These are phyloP conservation scores for Zoysia japonica DNA, from an alignment of 176 grass and related monocot species.

Conservation along the genomic window DNA sequence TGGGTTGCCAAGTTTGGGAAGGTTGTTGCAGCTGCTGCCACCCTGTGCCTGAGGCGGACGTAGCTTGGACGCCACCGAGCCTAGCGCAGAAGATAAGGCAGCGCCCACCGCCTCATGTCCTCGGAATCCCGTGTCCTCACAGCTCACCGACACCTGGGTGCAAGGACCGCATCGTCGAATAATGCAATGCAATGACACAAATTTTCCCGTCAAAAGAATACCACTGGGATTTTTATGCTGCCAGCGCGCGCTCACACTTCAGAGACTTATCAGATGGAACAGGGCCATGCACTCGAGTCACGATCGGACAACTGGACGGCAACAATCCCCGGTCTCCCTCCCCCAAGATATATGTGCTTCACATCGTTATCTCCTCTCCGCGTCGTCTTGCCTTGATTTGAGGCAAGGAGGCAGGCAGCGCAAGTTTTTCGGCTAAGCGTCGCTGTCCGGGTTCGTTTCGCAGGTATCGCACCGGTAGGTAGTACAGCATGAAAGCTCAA, in stretches of 20 bases:
- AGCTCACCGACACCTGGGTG: not conserved
- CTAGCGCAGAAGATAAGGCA: no score
- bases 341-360: not conserved
- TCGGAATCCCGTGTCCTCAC: not conserved
- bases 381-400: constrained; percentile 10
- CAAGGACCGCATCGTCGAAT: not conserved
- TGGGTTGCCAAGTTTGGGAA: not conserved
- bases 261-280: not conserved
- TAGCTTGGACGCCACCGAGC: no score
- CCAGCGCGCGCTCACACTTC: not conserved
- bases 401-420: not conserved
- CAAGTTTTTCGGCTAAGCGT: not conserved
- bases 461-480: constrained; percentile 6
- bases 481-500: not conserved
- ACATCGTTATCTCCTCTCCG: not conserved
- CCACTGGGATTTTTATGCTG: not conserved
- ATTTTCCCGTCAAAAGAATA: no score
- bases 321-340: constrained; percentile 13
- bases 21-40: not conserved
- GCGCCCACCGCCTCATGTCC: not conserved
- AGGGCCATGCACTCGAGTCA: constrained; percentile 25
- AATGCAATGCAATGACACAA: not conserved
- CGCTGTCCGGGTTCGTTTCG: constrained; percentile 32
- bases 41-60: no score
- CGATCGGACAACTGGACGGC: constrained; percentile 30